Percentiles rank a stretch among this genome's conserved stretches.
phyloP scores from a whole-genome alignment of 768 basidiomycete genomes.

The Rhodotorula babjevae region DNA sequence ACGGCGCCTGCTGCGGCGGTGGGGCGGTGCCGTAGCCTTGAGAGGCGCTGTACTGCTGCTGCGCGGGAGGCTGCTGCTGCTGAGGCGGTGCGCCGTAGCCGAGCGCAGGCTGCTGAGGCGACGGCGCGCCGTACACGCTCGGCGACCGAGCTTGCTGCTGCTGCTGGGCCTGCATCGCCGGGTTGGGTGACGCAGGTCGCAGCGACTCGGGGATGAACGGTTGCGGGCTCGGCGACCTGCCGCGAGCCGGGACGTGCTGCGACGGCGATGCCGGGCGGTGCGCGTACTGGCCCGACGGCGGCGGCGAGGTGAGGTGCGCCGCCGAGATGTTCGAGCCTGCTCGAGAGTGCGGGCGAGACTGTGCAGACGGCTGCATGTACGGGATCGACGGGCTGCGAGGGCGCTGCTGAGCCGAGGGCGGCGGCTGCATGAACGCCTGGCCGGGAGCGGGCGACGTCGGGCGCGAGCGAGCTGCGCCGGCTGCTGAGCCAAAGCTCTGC shows the following conservation, averaged over 20 bases:
- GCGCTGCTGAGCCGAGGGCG: slow-evolving; percentile 14
- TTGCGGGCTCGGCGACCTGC: slow-evolving; percentile 26
- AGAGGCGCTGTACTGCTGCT: slow-evolving; percentile 11
- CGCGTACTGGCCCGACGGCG: not conserved
- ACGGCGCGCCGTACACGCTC: slow-evolving; percentile 10
- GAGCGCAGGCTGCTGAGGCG: slow-evolving; percentile 8
- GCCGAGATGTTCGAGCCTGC: slow-evolving; percentile 15
- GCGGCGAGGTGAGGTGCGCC: slow-evolving; percentile 13
- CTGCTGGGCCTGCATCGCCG: slow-evolving; percentile 5
- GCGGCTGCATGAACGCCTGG: slow-evolving; percentile 40
- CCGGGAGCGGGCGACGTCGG: slow-evolving; percentile 44
- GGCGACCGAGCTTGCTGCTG: slow-evolving; percentile 37
- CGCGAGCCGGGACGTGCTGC: not conserved
- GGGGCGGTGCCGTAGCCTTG: not conserved
- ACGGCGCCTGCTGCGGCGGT: not conserved
- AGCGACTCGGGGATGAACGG: slow-evolving; percentile 33
- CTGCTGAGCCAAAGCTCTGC: slow-evolving; percentile 9
- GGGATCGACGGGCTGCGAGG: slow-evolving; percentile 45
- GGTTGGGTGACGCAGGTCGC: not conserved
- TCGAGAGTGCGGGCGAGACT: slow-evolving; percentile 33
- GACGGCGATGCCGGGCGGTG: slow-evolving; percentile 10
- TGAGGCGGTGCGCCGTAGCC: slow-evolving; percentile 22
- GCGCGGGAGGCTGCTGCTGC: slow-evolving; percentile 21
- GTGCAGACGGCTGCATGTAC: slow-evolving; percentile 80
- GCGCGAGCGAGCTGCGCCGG: not conserved